Base-by-base conservation (phyloP, 2,329 filamentous ascomycete genomes). In the Neofusicoccum cordaticola region DNA sequence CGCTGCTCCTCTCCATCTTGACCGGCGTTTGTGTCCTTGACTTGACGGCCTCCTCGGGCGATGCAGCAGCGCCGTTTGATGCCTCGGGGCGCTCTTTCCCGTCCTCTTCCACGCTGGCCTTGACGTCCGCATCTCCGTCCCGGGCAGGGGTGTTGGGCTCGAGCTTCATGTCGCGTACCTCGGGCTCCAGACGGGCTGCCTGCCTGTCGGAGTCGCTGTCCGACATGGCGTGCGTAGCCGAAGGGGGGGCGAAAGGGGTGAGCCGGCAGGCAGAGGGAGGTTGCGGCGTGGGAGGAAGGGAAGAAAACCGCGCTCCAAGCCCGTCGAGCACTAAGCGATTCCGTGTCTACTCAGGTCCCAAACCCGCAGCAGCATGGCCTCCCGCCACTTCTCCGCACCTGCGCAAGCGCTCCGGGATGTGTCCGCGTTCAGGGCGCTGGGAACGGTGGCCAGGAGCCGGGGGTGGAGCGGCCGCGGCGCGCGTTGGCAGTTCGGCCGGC, bases 81-180 rank as follows among this genome's bases (percentile, higher is more conserved):
- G 72, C 71, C 39, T 60, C 66, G 11, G 57, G 60, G 64, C 70
- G 70, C 63, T 68, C 60, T 64, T 71, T 71, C 62, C 67, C 62
- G 47, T 51, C 39, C 58, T 69, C 58, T 66, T 71, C 71, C 63
- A 67, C 58, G 35, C 51, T 51, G n/a, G 69, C 67, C 42, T 62
- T 72, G 53, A 74, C 71, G 69, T 73, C 72, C 66, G 72, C 71
- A 62, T 64, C 62, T 64, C 69, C 68, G 15, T 56, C 68, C 56
- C 68, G 68, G 37, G 66, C 50, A 22, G 48, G 64, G 50, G 68
- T 70, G 69, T 77, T 76, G 74, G 78, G 78, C 72, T 79, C 79
- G 67, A 82, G 69, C 69, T 78, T 77, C 78, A 82, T 80, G 57
- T 78, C 76, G 67, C 76, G 76, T 65, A 82, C 73, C 70, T 80